Conservation (phyloP, 495 filamentous ascomycete genomes). For the Hyaloscypha finlandica region DNA sequence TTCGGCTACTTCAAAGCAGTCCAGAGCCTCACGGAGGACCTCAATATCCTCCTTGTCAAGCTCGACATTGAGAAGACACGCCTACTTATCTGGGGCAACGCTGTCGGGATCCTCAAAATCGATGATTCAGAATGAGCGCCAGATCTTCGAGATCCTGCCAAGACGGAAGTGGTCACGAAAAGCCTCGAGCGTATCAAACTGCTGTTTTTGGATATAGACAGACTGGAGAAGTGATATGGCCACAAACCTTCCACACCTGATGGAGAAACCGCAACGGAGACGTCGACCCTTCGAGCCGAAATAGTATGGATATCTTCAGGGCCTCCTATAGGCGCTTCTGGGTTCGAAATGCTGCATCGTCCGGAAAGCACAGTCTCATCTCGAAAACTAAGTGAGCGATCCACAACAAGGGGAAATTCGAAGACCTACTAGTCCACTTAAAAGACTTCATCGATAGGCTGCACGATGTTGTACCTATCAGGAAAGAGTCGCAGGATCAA, state of each 20-base stretch:
- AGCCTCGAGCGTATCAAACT: neutral
- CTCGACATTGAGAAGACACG: conserved; percentile 22
- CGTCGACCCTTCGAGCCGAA: neutral
- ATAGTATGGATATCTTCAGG: neutral
- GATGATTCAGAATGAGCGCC: neutral
- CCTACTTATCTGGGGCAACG: conserved; percentile 14
- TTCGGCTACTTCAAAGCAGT: conserved; percentile 11
- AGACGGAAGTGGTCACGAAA: neutral
- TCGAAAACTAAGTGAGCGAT: neutral
- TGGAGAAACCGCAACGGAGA: neutral
- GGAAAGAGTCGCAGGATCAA: neutral
- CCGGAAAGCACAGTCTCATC: neutral
- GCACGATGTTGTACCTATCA: neutral
- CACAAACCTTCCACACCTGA: neutral
- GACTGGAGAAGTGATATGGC: neutral
- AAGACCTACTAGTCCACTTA: neutral
- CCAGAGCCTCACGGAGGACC: neutral
- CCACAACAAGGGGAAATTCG: neutral
- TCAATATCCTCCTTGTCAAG: conserved; percentile 14
- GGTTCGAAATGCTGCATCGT: neutral
- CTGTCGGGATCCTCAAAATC: conserved; percentile 1
- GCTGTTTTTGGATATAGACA: neutral
- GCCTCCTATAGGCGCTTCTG: neutral
- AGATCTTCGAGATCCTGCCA: neutral
- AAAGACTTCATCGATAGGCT: neutral